phyloP scores from a whole-genome alignment of 495 filamentous ascomycete species.

The Talaromyces thailandensis region DNA sequence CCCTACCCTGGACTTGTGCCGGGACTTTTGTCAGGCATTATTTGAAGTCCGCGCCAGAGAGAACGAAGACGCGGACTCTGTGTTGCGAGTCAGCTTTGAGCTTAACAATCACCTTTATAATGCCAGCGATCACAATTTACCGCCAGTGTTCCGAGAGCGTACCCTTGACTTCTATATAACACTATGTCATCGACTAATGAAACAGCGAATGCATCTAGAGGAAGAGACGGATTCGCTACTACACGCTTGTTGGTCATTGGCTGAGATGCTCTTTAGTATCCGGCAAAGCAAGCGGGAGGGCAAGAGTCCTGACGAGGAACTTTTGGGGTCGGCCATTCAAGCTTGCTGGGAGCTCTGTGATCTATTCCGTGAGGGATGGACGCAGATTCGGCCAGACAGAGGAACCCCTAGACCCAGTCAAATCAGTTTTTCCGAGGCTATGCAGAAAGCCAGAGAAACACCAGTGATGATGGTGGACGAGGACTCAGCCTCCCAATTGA shows the following conservation, averaged over 20 bases:
- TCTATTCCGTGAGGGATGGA: slow-evolving; percentile 89
- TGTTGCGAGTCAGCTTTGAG: slow-evolving; percentile 85
- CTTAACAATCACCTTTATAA: slow-evolving; percentile 93
- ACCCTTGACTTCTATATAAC: slow-evolving; percentile 93
- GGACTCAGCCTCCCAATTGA: slow-evolving; percentile 24
- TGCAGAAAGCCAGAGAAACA: slow-evolving; percentile 35
- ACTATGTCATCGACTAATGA: slow-evolving; percentile 87
- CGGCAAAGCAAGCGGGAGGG: slow-evolving; percentile 73
- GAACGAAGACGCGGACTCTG: slow-evolving; percentile 71
- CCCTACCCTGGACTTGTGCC: slow-evolving; percentile 75
- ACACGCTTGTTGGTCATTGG: slow-evolving; percentile 80
- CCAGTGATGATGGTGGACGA: slow-evolving; percentile 23
- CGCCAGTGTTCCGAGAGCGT: slow-evolving; percentile 80
- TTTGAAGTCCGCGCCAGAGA: slow-evolving; percentile 73
- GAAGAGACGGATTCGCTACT: slow-evolving; percentile 77
- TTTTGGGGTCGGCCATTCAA: slow-evolving; percentile 78
- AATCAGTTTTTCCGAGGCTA: slow-evolving; percentile 53
- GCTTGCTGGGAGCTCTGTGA: slow-evolving; percentile 95
- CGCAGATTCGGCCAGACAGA: slow-evolving; percentile 74
- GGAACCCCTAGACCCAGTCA: slow-evolving; percentile 81
- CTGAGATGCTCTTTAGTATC: slow-evolving; percentile 89
- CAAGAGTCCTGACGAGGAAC: slow-evolving; percentile 66
- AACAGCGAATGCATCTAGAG: slow-evolving; percentile 67
- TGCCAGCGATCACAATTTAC: slow-evolving; percentile 75
- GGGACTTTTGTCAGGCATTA: slow-evolving; percentile 83